Evolutionary conservation across 2,329 filamentous ascomycete species (phyloP), one percentile per base, ranked within the genome.

Genomic region (Aaosphaeria arxii): DNA sequence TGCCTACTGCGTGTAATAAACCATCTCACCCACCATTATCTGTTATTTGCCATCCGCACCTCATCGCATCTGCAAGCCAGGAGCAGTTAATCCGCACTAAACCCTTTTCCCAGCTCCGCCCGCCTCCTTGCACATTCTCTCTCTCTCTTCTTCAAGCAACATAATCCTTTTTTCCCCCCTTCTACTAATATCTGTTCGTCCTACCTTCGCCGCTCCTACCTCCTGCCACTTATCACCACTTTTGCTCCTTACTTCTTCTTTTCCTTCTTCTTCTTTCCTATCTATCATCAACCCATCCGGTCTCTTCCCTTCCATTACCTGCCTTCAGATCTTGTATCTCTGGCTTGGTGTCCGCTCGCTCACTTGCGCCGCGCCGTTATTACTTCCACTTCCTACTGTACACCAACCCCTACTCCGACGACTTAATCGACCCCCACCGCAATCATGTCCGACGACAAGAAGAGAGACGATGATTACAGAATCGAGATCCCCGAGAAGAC

Each of bases 361-460:
- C 39, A 11, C 39, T 40, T 28, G 52, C 48, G 33, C 51, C 40
- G 40, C 47, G 30, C 40, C 44, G 43, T 46, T 48, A 45, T 47
- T 42, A 39, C 46, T 30, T 44, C 29, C 48, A 33, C 42, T 39
- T 28, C 42, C 42, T 47, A 36, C 33, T 9, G 9, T n/a, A 36
- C 33, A 36, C 33, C 33, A 9, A 36, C 33, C 7, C 33, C 33
- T 36, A 36, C 33, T 9, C 33, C 33, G 2, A 2, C 33, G n/a
- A 9, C 33, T 9, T 9, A 9, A 9, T 9, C n/a, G 3, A 36
- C 33, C 49, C 28, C 46, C 50, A 47, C 44, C 47, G 52, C 55
- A 66, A 78, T 62, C 57, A 95, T 95, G 90, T 80, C 86, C 64
- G 88, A 94, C 78, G 91, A 91, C 71, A 95, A 94, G 80, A 94